These are phyloP conservation scores for Wickerhamiella qilinensis DNA, from an alignment of 805 yeast genomes.

Conservation along the genomic window DNA sequence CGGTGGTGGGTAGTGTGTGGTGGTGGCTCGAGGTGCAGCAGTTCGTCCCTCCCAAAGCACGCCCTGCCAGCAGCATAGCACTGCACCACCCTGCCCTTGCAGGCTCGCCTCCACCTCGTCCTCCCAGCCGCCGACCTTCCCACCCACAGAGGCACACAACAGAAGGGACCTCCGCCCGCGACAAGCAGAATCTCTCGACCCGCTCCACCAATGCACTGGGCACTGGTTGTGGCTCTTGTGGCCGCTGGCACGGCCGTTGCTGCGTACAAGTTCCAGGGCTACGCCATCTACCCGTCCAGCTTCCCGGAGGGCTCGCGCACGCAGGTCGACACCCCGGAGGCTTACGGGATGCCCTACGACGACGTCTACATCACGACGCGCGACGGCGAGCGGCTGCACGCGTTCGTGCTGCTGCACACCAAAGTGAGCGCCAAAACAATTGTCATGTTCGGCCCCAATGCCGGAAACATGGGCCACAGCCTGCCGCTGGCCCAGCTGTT, in stretches of 20 bases:
- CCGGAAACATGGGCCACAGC: slow-evolving; percentile 89
- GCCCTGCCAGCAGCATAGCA: too few species aligned
- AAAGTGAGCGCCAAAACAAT: slow-evolving; percentile 47
- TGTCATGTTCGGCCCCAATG: slow-evolving; percentile 74
- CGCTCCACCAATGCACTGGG: not conserved
- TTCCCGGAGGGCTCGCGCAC: slow-evolving; percentile 55
- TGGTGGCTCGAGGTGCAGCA: too few species aligned
- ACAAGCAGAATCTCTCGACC: too few species aligned
- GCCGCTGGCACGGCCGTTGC: slow-evolving; percentile 8
- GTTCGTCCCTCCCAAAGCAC: too few species aligned
- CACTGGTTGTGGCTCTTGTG: not conserved
- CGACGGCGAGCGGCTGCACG: slow-evolving; percentile 55
- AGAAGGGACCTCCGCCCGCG: too few species aligned
- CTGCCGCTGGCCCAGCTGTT: slow-evolving; percentile 65
- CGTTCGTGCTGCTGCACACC: slow-evolving; percentile 34
- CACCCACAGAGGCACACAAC: too few species aligned
- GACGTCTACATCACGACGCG: slow-evolving; percentile 41
- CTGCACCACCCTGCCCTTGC: too few species aligned
- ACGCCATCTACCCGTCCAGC: slow-evolving; percentile 68
- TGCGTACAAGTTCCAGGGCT: slow-evolving; percentile 30
- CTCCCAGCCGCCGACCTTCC: too few species aligned
- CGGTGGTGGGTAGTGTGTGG: too few species aligned
- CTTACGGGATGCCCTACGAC: slow-evolving; percentile 49
- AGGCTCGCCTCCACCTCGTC: too few species aligned
- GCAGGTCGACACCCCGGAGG: slow-evolving; percentile 62